Conservation (phyloP, 805 yeast genomes). For the Ogataea sp. region DNA sequence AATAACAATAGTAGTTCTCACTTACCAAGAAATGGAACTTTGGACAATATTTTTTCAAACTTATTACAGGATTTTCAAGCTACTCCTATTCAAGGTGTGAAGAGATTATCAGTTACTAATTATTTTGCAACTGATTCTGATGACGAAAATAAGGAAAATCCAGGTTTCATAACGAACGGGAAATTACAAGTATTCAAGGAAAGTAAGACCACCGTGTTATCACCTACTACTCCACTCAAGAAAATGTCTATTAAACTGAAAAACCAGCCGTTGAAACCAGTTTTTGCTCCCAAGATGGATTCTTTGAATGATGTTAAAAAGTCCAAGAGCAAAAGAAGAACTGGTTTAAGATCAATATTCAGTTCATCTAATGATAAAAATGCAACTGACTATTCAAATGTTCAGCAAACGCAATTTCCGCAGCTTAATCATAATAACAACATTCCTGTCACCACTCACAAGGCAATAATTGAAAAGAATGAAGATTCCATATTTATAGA, state of each 20-base stretch:
- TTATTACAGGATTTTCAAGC: conserved; percentile 21
- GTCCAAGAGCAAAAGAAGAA: background rate
- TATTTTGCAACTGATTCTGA: too few relatives aligned
- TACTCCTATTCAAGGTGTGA: conserved; percentile 26
- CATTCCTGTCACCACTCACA: background rate
- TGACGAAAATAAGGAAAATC: conserved; percentile 11
- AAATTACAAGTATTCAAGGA: conserved; percentile 40
- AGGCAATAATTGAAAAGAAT: too few relatives aligned
- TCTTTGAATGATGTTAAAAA: background rate
- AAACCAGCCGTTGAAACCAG: too few relatives aligned
- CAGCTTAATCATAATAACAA: background rate
- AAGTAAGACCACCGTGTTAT: conserved; percentile 33
- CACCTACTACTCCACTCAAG: conserved; percentile 65
- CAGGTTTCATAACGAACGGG: conserved; percentile 44
- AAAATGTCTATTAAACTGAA: conserved; percentile 34
- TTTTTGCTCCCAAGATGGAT: background rate
- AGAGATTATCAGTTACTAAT: conserved; percentile 12
- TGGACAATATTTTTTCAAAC: conserved; percentile 18
- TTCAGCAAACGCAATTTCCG: too few relatives aligned
- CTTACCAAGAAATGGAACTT: conserved; percentile 6
- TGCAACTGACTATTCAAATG: background rate
- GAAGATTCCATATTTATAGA: conserved; percentile 1
- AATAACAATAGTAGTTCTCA: background rate
- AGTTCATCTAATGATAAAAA: background rate
- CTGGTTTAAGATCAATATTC: background rate